Base-by-base conservation (phyloP, 805 yeast genomes). In the Danielia oregonensis region DNA sequence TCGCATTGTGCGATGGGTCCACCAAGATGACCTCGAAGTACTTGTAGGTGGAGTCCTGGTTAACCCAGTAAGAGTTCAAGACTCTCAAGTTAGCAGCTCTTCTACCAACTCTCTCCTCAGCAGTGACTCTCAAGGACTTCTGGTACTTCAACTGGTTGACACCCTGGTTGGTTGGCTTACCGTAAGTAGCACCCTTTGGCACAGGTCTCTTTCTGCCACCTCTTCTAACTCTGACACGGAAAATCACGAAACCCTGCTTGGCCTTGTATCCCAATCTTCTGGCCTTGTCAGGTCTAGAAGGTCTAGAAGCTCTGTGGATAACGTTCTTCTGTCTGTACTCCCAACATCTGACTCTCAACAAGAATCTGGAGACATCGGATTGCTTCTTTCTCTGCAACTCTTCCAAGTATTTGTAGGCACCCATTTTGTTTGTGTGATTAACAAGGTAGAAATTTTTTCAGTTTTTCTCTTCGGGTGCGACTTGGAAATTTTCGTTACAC, bases 81-180 rank as follows among this genome's bases (percentile, higher is more conserved):
- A 93, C 97, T 78, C 98, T 88, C 80, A 93, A 79, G 88, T 93
- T 93, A 64, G 95, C 82, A 72, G 95, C 95, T 71, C 93, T 87
- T 71, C 96, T 88, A 66, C 96, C 98, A 63, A 91, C 95, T 79
- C 97, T 86, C 81, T 93, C 98, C 79, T 93, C 98, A 63, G 98
- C 98, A 62, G 96, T 89, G 60, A 96, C 79, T 76, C 95, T 87
- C 73, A 87, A 78, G 50, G 96, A 83, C 76, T 91, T 87, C 80
- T 93, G 98, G 95, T 88, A 89, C 79, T 93, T 93, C 78, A 93
- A 86, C 74, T 93, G 97, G 80, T 80, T 81, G 58, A 93, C 93
- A 86, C 98, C 98, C 79, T 87, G 95, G 95, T 93, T 93, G 79
- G 98, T 93, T 83, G 98, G 98, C 86, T 93, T 93, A 86, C 98